A percentile compares a stretch with the other conserved stretches of the same genome.
phyloP scores from a whole-genome alignment of 2,329 filamentous ascomycete genomes.

The Epichloe elymi region DNA sequence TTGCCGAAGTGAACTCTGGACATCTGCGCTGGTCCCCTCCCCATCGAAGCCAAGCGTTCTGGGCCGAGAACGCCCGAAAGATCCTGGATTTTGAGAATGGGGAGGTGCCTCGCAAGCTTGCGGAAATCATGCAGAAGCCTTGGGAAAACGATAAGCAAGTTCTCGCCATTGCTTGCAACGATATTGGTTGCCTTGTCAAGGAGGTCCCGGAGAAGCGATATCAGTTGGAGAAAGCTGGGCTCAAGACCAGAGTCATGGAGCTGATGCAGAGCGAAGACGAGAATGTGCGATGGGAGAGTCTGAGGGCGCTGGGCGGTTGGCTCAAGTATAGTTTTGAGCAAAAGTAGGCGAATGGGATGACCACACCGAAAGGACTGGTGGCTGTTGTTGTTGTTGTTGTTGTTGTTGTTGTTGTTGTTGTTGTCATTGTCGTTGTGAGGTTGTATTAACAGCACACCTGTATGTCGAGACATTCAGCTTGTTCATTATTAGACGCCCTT shows the following conservation, averaged over 20 bases:
- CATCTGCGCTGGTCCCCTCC: constrained; percentile 89
- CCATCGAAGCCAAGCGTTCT: constrained; percentile 76
- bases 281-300: constrained; percentile 81
- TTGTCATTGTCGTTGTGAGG: neutral
- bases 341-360: constrained; percentile 8
- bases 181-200: constrained; percentile 77
- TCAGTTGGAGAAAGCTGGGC: constrained; percentile 67
- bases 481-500: neutral
- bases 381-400: too few species aligned
- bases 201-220: constrained; percentile 75
- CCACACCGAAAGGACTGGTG: too few species aligned
- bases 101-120: constrained; percentile 64
- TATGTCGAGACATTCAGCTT: neutral
- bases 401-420: too few species aligned
- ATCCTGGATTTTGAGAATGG: constrained; percentile 78
- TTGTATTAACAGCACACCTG: neutral
- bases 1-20: constrained; percentile 72
- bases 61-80: constrained; percentile 78
- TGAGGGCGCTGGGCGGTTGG: constrained; percentile 63
- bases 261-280: constrained; percentile 85
- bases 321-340: constrained; percentile 50
- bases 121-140: constrained; percentile 63
- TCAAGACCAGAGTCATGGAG: constrained; percentile 85
- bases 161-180: constrained; percentile 83
- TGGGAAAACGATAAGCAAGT: constrained; percentile 79